These are phyloP conservation scores for Leccinum variicolor DNA, from an alignment of 768 basidiomycete genomes.

Conservation along the genomic window DNA sequence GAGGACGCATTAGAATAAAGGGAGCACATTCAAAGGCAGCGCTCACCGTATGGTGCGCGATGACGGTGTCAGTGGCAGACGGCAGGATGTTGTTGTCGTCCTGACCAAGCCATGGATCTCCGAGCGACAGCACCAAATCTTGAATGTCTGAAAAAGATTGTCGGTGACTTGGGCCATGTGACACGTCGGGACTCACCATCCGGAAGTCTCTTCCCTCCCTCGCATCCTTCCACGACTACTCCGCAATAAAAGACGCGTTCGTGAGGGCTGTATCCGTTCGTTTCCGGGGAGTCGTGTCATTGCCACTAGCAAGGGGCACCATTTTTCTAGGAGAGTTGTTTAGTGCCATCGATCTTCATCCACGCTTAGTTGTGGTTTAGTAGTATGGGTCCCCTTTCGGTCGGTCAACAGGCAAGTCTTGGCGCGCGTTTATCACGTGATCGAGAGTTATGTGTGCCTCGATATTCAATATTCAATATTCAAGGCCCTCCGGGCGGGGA, in stretches of 20 bases:
- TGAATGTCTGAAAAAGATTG: slow-evolving; percentile 57
- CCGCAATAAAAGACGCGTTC: slow-evolving; percentile 85
- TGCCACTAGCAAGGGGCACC: slow-evolving; percentile 68
- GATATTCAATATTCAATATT: too few relatives aligned
- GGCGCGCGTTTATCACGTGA: not conserved
- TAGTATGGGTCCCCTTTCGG: not conserved
- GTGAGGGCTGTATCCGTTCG: slow-evolving; percentile 46
- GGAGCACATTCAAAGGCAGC: not conserved
- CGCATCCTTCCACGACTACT: slow-evolving; percentile 84
- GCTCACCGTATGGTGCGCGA: slow-evolving; percentile 44
- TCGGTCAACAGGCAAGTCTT: not conserved
- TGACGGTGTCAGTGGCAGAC: slow-evolving; percentile 36
- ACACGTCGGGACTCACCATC: slow-evolving; percentile 46
- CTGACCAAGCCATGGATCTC: slow-evolving; percentile 56
- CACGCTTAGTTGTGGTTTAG: slow-evolving; percentile 3
- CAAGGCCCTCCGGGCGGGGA: too few relatives aligned
- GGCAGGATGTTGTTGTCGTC: slow-evolving; percentile 48
- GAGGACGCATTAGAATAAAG: slow-evolving; percentile 12
- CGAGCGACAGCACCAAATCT: slow-evolving; percentile 74
- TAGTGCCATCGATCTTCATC: slow-evolving; percentile 51
- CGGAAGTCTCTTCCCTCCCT: slow-evolving; percentile 62
- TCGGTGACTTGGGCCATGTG: slow-evolving; percentile 5
- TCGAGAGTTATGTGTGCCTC: slow-evolving; percentile 7
- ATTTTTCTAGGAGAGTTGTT: slow-evolving; percentile 70
- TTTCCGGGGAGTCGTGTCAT: slow-evolving; percentile 48